These are phyloP conservation scores for Fusarium sp. DNA, from an alignment of 2,329 filamentous ascomycete species.

Conservation along the genomic window DNA sequence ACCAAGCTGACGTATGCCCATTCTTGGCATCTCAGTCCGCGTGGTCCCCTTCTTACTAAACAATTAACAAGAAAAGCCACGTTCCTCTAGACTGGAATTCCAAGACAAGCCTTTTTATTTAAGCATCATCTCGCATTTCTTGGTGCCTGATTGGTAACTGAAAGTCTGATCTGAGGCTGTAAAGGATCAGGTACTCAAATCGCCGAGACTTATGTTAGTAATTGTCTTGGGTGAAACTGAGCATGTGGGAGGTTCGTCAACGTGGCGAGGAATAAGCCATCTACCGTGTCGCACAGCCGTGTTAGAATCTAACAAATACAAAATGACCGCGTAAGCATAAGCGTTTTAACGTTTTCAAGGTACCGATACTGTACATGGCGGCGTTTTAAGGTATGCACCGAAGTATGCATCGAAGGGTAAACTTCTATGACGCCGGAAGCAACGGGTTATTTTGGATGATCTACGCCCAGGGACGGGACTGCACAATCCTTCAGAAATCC, in stretches of 20 bases:
- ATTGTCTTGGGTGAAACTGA: neutral
- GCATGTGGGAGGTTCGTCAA: neutral
- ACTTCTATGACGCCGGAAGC: slow-evolving; percentile 16
- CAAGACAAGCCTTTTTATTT: neutral
- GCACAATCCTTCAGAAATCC: neutral
- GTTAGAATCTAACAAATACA: neutral
- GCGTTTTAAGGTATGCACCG: slow-evolving; percentile 3
- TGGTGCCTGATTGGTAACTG: neutral
- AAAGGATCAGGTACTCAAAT: neutral
- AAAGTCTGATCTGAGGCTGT: neutral
- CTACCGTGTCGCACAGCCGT: no score
- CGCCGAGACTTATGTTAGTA: neutral
- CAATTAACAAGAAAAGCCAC: neutral
- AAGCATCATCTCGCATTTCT: neutral
- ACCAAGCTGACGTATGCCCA: slow-evolving; percentile 24
- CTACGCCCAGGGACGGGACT: neutral
- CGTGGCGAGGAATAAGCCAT: neutral
- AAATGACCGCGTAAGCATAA: neutral
- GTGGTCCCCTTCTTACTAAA: slow-evolving; percentile 1
- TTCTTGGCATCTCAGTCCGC: slow-evolving; percentile 20
- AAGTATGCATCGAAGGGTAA: slow-evolving; percentile 20
- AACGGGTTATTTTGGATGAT: neutral
- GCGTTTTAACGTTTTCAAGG: neutral
- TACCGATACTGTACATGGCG: neutral
- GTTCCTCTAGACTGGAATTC: neutral